Conservation (phyloP, 331 rosid species). For the Arachis monticola region DNA sequence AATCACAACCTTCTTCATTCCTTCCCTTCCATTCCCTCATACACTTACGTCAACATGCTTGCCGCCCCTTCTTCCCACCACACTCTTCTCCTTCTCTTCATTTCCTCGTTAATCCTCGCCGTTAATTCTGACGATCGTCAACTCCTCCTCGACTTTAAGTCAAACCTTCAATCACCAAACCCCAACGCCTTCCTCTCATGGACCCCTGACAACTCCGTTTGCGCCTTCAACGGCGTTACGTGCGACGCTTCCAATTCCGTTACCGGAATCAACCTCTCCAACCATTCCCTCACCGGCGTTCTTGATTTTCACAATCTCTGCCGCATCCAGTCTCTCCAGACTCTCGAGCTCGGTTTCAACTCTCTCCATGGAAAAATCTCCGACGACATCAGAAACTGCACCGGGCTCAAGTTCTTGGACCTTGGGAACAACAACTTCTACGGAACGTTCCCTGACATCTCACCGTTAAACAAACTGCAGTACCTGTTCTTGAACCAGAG, state of each 20-base stretch:
- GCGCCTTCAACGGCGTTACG: conserved; percentile 62
- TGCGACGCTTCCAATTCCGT: conserved; percentile 54
- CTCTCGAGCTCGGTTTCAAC: conserved; percentile 69
- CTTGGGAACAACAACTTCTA: conserved; percentile 70
- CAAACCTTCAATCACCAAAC: conserved; percentile 45
- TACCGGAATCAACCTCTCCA: conserved; percentile 62
- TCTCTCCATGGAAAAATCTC: conserved; percentile 48
- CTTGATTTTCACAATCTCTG: conserved; percentile 73
- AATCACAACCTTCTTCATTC: background rate
- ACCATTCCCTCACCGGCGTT: conserved; percentile 52
- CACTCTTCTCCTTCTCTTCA: background rate
- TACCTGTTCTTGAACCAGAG: conserved; percentile 60
- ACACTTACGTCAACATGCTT: conserved; percentile 43
- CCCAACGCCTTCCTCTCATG: conserved; percentile 50
- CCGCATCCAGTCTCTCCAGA: conserved; percentile 57
- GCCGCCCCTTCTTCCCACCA: conserved; percentile 28
- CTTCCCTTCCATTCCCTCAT: conserved; percentile 3
- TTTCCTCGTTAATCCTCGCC: conserved; percentile 44
- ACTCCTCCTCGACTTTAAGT: conserved; percentile 60
- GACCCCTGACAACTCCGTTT: conserved; percentile 39
- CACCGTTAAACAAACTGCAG: conserved; percentile 49
- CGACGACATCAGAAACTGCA: conserved; percentile 63
- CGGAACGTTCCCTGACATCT: conserved; percentile 67
- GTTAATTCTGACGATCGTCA: conserved; percentile 53
- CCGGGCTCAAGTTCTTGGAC: conserved; percentile 60